phyloP scores from a whole-genome alignment of 148 eudicot genomes.

The Linanthus parryae region DNA sequence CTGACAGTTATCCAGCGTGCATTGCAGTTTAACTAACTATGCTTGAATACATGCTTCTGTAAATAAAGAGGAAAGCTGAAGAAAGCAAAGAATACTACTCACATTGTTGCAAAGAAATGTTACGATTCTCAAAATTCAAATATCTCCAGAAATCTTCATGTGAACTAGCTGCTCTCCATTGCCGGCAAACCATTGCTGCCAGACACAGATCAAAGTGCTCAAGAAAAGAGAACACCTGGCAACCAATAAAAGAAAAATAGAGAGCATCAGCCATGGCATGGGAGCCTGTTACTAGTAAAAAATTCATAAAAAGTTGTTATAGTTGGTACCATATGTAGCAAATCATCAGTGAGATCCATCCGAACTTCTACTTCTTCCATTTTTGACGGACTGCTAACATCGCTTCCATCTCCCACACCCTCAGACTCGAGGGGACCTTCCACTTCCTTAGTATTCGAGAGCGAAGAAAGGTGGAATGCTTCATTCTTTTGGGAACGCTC shows the following conservation, averaged over 20 bases:
- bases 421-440: constrained; percentile 22
- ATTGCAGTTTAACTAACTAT: too few relatives aligned
- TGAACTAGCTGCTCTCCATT: constrained; percentile 89
- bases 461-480: constrained; percentile 17
- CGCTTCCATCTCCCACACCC: constrained; percentile 20
- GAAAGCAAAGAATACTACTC: constrained; percentile 29
- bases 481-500: constrained; percentile 20
- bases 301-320: background rate
- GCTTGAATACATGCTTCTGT: too few relatives aligned
- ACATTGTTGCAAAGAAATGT: constrained; percentile 65
- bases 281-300: background rate
- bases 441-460: constrained; percentile 16
- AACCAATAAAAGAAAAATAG: constrained; percentile 6
- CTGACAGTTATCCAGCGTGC: too few relatives aligned
- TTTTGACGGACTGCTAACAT: constrained; percentile 15
- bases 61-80: background rate
- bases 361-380: constrained; percentile 45
- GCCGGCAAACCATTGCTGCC: constrained; percentile 89
- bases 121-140: constrained; percentile 68
- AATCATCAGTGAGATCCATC: constrained; percentile 98
- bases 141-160: constrained; percentile 95
- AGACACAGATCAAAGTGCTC: constrained; percentile 76
- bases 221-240: constrained; percentile 85
- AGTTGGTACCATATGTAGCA: constrained; percentile 68
- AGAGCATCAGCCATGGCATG: background rate